phyloP scores from a whole-genome alignment of 345 rosid genomes.

The Citrus glauca region DNA sequence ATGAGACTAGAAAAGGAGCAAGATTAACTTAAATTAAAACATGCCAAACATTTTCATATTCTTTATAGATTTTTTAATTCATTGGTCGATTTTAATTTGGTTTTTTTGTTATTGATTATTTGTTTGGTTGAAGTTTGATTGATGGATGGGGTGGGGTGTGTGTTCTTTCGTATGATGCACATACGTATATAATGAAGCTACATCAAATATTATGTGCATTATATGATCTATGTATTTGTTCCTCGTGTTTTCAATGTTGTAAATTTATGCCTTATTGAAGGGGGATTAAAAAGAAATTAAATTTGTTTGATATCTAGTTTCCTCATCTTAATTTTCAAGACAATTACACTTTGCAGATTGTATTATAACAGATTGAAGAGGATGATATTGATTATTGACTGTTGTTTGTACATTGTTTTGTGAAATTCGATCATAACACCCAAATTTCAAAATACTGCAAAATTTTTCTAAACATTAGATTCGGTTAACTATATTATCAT shows the following conservation, averaged over 20 bases:
- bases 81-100: not conserved
- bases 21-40: too few relatives aligned
- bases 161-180: not conserved
- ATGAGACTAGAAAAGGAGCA: too few relatives aligned
- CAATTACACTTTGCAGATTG: not conserved
- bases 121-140: not conserved
- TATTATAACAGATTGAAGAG: not conserved
- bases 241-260: not conserved
- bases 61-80: too few relatives aligned
- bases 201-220: not conserved
- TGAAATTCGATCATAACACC: too few relatives aligned
- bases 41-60: too few relatives aligned
- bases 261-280: not conserved
- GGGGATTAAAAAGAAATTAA: not conserved
- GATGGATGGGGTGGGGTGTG: constrained; percentile 4
- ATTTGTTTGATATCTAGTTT: too few relatives aligned
- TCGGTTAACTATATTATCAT: too few relatives aligned
- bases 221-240: not conserved
- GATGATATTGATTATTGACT: not conserved
- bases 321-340: not conserved
- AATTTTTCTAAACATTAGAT: too few relatives aligned
- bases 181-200: not conserved
- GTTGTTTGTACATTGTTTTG: too few relatives aligned
- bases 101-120: not conserved
- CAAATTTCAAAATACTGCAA: too few relatives aligned